Evolutionary conservation across 192 early-diverging fungal genomes (phyloP), one percentile per base, ranked within the genome.

Genomic region (Paraglomus brasilianum): DNA sequence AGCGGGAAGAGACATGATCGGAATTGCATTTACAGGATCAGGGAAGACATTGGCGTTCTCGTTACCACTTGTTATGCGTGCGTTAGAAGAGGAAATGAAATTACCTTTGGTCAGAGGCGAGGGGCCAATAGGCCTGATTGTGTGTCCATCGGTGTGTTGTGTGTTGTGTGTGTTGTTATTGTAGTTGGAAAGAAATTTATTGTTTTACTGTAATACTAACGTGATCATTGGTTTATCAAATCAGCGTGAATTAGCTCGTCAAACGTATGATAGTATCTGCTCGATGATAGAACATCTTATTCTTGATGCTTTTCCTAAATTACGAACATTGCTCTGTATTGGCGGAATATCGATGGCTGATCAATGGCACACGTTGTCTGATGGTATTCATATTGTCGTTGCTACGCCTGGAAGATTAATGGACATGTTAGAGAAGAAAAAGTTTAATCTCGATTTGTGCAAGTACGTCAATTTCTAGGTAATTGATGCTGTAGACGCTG

Each of bases 41-140:
- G 96, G 95, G 17, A 98, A 98, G 69, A 97, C 96, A 8, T 76
- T 98, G 52, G 86, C 94, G 0, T 98, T 98, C 75, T 94, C 95
- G 7, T 72, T 98, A 21, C 96, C 96, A n/a, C 72, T 97, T 57
- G 73, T 98, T 9, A 87, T 98, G 84, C 81, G 89, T 53, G 93
- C 96, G n/a, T 77, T 98, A 11, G 95, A 98, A 71, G 92, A 87
- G n/a, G 96, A 98, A 75, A 74, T 85, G 17, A 88, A 86, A 58
- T 74, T 96, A 63, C 93, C 95, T 4, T 75, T 97, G 8, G 75
- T 87, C 0, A 75, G 81, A 41, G 93, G 93, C 15, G 96, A 98
- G 66, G 95, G 96, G 1, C 96, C 96, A 2, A 82, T 97, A 24
- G 95, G 95, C 5, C 82, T 98, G 84, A 93, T 97, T 61, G 78